Conservation (phyloP, 2,329 filamentous ascomycete genomes). For the Aureobasidium sp. region DNA sequence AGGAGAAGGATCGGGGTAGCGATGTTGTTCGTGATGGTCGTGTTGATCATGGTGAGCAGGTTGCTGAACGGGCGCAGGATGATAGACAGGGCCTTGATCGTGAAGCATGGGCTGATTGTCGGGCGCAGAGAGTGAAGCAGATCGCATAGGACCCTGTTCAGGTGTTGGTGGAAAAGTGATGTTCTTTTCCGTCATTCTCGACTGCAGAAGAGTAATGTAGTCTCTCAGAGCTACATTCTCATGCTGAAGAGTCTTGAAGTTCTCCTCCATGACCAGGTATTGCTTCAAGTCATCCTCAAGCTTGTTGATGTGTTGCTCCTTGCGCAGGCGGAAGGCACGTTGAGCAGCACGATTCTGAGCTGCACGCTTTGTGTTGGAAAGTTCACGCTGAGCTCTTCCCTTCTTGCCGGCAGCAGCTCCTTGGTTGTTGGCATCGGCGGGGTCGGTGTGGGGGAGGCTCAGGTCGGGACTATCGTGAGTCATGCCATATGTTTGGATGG, state of each 20-base stretch:
- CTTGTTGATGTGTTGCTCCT: constrained; percentile 97
- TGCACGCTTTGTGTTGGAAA: constrained; percentile 91
- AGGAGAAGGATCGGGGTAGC: constrained; percentile 3
- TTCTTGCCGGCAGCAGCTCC: constrained; percentile 44
- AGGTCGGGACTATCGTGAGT: background rate
- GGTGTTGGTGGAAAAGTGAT: constrained; percentile 80
- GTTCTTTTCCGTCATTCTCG: constrained; percentile 71
- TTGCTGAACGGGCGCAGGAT: background rate
- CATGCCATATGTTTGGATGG: constrained; percentile 8
- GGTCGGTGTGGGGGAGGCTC: background rate
- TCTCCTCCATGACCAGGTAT: constrained; percentile 64
- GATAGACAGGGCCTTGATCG: background rate
- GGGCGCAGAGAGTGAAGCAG: background rate
- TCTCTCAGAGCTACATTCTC: constrained; percentile 89
- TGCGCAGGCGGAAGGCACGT: constrained; percentile 94
- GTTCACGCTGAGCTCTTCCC: constrained; percentile 71
- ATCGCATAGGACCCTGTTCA: constrained; percentile 27
- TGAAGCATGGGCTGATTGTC: background rate
- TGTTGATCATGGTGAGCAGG: background rate
- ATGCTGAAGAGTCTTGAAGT: constrained; percentile 69
- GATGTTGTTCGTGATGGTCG: background rate
- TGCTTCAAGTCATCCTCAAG: constrained; percentile 89
- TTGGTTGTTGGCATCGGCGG: constrained; percentile 17
- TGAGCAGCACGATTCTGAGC: constrained; percentile 95
- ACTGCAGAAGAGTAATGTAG: constrained; percentile 86